Conservation (phyloP, 2,329 filamentous ascomycete genomes). For the Trichoderma arundinaceum region DNA sequence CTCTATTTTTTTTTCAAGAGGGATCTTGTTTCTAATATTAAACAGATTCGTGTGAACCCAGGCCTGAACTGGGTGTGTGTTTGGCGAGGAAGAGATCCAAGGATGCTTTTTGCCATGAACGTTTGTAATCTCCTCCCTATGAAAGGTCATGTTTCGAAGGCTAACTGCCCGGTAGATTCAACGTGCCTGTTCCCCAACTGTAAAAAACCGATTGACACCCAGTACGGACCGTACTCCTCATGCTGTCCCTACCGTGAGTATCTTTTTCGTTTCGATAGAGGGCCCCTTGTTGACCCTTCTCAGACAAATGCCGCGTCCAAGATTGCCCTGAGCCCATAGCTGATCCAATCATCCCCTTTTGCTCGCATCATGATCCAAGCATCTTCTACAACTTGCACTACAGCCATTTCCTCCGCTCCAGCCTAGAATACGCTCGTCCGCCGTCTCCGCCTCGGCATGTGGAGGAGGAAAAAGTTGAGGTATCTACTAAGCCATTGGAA, state of each 20-base stretch:
- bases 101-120: background rate
- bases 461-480: too few species aligned
- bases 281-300: background rate
- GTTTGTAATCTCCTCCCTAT: background rate
- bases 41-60: background rate
- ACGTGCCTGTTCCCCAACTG: background rate
- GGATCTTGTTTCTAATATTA: background rate
- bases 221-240: background rate
- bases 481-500: background rate
- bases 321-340: background rate
- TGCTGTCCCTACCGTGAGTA: background rate
- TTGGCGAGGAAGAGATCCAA: background rate
- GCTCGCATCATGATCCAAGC: background rate
- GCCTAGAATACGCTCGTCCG: background rate
- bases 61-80: background rate
- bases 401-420: background rate
- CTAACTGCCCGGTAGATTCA: background rate
- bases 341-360: background rate
- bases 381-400: background rate
- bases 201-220: background rate
- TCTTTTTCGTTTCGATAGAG: background rate
- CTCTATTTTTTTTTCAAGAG: background rate
- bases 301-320: conserved; percentile 4
- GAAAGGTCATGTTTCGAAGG: background rate
- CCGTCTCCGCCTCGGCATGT: background rate